Evolutionary conservation across 805 yeast species (phyloP).

Genomic region (Cyberlindnera maritima): DNA sequence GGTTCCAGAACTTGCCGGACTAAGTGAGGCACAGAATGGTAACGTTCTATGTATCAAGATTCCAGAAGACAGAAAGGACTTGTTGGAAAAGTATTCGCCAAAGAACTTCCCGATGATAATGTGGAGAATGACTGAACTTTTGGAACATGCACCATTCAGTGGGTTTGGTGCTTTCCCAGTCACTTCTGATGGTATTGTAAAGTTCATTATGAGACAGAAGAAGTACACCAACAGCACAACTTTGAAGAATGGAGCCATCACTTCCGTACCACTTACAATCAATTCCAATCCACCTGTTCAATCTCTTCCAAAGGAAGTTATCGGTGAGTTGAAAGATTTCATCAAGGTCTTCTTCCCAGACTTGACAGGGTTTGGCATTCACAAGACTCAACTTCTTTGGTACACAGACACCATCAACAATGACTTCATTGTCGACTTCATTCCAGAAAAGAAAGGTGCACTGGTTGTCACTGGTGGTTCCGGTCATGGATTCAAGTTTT

Average conservation of each 20-base stretch:
- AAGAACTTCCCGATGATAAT: slow-evolving; percentile 32
- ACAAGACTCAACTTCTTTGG: slow-evolving; percentile 34
- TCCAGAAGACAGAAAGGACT: slow-evolving; percentile 34
- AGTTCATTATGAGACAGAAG: slow-evolving; percentile 35
- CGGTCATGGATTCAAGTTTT: slow-evolving; percentile 35
- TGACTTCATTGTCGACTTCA: slow-evolving; percentile 30
- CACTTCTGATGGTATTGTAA: slow-evolving; percentile 31
- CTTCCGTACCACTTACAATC: slow-evolving; percentile 33
- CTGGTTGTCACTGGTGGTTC: slow-evolving; percentile 36
- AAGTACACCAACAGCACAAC: slow-evolving; percentile 33
- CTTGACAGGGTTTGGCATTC: slow-evolving; percentile 18
- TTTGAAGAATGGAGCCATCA: slow-evolving; percentile 20
- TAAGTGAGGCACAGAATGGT: slow-evolving; percentile 37
- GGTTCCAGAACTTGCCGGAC: slow-evolving; percentile 30
- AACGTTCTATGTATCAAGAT: slow-evolving; percentile 35
- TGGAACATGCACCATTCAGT: slow-evolving; percentile 30
- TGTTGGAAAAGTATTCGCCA: slow-evolving; percentile 32
- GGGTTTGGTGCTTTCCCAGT: slow-evolving; percentile 37
- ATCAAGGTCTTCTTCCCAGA: slow-evolving; percentile 22
- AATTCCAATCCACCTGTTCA: slow-evolving; percentile 23
- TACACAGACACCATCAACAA: slow-evolving; percentile 34
- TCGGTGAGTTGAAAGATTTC: slow-evolving; percentile 25
- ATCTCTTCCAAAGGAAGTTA: slow-evolving; percentile 27
- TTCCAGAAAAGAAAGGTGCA: slow-evolving; percentile 27
- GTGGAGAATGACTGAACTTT: slow-evolving; percentile 34